Evolutionary conservation across 2,329 filamentous ascomycete species (phyloP).

Genomic region (Didymella glomerata): DNA sequence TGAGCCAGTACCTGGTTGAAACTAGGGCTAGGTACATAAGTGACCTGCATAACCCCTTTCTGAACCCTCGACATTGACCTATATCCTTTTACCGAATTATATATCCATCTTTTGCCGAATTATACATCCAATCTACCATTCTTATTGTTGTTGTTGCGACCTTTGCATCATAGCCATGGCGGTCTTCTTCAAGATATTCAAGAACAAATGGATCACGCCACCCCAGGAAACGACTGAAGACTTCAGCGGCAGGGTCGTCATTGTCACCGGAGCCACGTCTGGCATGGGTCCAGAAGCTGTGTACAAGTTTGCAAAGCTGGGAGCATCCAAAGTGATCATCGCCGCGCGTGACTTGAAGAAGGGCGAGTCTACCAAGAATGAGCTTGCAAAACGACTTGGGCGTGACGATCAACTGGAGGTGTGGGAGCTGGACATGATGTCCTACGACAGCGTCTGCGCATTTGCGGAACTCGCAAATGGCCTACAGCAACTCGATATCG

Average conservation of each 20-base stretch:
- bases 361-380: conserved; percentile 45
- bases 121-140: background rate
- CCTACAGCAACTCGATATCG: conserved; percentile 50
- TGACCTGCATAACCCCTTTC: background rate
- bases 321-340: conserved; percentile 51
- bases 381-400: conserved; percentile 40
- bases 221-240: conserved; percentile 47
- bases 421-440: conserved; percentile 50
- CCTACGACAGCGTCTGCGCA: conserved; percentile 44
- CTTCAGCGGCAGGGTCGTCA: conserved; percentile 52
- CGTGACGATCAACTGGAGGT: conserved; percentile 44
- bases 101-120: too few relatives aligned
- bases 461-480: conserved; percentile 42
- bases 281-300: conserved; percentile 53
- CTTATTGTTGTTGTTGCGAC: background rate
- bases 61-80: background rate
- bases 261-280: conserved; percentile 56
- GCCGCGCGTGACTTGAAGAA: conserved; percentile 48
- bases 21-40: conserved; percentile 6
- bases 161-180: conserved; percentile 24
- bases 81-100: background rate
- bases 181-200: conserved; percentile 37
- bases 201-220: conserved; percentile 45
- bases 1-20: background rate
- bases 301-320: conserved; percentile 49